Conservation (phyloP, 1,284 basidiomycete species). For the Ceratobasidium theobromae region DNA sequence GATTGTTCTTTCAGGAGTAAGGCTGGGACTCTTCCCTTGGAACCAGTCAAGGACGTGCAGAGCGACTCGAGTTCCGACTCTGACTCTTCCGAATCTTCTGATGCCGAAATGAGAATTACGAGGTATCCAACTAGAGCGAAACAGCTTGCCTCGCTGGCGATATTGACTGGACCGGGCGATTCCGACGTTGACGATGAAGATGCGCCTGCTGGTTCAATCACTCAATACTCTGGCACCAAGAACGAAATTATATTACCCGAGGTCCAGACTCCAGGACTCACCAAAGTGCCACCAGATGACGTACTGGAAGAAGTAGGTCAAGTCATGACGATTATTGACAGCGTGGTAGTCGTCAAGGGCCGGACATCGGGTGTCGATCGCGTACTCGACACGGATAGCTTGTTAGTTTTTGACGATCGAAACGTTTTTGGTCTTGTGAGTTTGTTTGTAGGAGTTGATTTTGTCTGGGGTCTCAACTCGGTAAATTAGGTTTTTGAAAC, state of each 20-base stretch:
- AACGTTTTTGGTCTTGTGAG: slow-evolving; percentile 80
- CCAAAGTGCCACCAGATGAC: slow-evolving; percentile 50
- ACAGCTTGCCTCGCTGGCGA: slow-evolving; percentile 26
- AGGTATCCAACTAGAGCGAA: slow-evolving; percentile 11
- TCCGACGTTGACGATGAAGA: slow-evolving; percentile 41
- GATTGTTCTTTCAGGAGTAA: neutral
- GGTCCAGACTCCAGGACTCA: slow-evolving; percentile 46
- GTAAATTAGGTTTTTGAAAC: slow-evolving; percentile 84
- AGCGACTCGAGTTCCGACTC: slow-evolving; percentile 25
- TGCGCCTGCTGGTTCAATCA: slow-evolving; percentile 32
- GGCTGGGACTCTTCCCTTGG: neutral
- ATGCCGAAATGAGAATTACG: slow-evolving; percentile 47
- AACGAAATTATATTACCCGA: slow-evolving; percentile 46
- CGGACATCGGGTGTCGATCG: slow-evolving; percentile 49
- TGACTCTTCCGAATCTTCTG: slow-evolving; percentile 41
- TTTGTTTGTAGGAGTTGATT: slow-evolving; percentile 37
- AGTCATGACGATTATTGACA: slow-evolving; percentile 68
- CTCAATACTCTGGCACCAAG: slow-evolving; percentile 39
- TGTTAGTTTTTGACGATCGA: slow-evolving; percentile 81
- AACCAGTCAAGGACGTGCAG: neutral
- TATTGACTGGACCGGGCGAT: slow-evolving; percentile 9
- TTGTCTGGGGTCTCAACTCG: too few relatives aligned
- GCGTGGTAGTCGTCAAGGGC: slow-evolving; percentile 70
- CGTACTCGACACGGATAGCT: slow-evolving; percentile 79
- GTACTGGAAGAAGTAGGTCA: slow-evolving; percentile 70